Base-by-base conservation (phyloP, 139 green algal species). In the Tetraselmis chui region DNA sequence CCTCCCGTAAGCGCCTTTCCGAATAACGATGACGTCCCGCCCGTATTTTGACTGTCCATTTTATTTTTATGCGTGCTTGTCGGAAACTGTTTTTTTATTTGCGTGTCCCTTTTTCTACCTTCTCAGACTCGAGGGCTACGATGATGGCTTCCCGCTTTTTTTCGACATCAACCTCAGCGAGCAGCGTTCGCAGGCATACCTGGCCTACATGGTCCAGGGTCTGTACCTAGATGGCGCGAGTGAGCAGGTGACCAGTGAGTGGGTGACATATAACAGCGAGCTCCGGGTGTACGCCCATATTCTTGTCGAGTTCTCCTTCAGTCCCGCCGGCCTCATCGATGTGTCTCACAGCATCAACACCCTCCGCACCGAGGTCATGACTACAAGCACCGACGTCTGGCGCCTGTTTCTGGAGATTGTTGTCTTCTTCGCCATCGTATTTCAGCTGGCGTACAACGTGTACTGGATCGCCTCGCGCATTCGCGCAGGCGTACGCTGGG, bases 221-320 rank as follows among this genome's bases (percentile, higher is more conserved):
- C 83, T 95, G 76, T 91, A 91, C 82, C 83, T 95, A 74, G 93
- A 96, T 76, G 83, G 82, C 29, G 80, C 92, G 76, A 97, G 92
- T 0, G 84, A 88, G 11, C 75, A 31, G 18, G 75, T 93, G 28
- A 87, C 83, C 24, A 88, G 85, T 11, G 87, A 95, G 84, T 78
- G 95, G 31, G 86, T 97, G 30, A 95, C 91, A 2, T 96, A 97
- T 90, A 97, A 97, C 83, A 85, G 90, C 2, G 89, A 93, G 77
- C 89, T 97, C 59, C 88, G 86, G 75, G 87, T 94, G 29, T 97
- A 95, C 85, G 85, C 76, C 1, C 87, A 87, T 59, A 58, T 87
- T 23, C 32, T 81, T 24, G 78, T 94, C 5, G 77, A 84, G 31
- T 95, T 95, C 77, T 59, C 82, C 77, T 94, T 95, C 85, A 89